phyloP scores from a whole-genome alignment of 768 basidiomycete genomes.

The Myochromella boudieri region DNA sequence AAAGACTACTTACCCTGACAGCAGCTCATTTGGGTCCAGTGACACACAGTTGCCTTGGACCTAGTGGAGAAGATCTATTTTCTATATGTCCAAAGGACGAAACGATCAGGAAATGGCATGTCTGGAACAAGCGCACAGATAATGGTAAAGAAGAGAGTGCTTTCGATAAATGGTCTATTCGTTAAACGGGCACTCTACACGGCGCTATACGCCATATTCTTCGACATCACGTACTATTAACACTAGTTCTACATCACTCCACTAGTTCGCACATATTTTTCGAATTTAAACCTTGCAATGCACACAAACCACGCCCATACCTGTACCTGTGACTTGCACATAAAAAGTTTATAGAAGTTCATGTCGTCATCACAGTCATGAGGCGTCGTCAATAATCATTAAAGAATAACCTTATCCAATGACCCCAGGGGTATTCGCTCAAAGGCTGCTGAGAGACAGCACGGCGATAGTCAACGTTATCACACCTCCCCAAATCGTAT shows the following conservation, averaged over 20 bases:
- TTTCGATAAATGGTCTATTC: conserved; percentile 47
- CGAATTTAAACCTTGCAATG: no score
- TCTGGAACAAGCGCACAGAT: conserved; percentile 47
- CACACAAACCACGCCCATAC: no score
- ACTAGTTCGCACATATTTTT: no score
- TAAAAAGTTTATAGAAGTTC: no score
- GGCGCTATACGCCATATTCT: neutral
- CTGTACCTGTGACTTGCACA: no score
- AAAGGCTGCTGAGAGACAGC: no score
- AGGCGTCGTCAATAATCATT: no score
- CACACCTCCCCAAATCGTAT: conserved; percentile 1
- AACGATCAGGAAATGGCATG: conserved; percentile 73
- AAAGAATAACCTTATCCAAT: no score
- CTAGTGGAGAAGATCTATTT: conserved; percentile 61
- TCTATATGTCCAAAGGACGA: conserved; percentile 65
- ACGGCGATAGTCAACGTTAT: neutral
- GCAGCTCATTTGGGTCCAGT: conserved; percentile 55
- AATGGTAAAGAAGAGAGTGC: conserved; percentile 37
- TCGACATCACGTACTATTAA: neutral
- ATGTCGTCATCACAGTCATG: no score
- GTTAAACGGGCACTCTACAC: conserved; percentile 23
- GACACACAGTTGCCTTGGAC: conserved; percentile 62
- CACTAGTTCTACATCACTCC: neutral
- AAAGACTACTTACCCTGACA: conserved; percentile 50
- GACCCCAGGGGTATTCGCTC: no score